Percentiles rank a stretch among this genome's conserved stretches.
These are phyloP conservation scores for Boechera stricta DNA, from an alignment of 345 rosid species.

Conservation along the genomic window DNA sequence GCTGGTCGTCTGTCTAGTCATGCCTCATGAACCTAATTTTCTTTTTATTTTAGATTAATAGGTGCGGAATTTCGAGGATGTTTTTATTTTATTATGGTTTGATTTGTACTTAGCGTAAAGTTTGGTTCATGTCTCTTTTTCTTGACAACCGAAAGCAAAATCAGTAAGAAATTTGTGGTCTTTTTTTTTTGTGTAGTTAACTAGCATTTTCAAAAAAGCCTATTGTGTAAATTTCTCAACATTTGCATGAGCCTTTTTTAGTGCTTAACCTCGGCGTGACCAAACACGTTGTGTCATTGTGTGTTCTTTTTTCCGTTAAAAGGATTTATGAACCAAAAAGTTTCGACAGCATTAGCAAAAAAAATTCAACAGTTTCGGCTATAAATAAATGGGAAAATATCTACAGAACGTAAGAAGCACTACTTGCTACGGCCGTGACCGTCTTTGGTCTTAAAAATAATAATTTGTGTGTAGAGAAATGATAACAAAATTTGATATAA, in stretches of 20 bases:
- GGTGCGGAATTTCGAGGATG: conserved; percentile 21
- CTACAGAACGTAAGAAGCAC: conserved; percentile 34
- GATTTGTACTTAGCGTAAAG: conserved; percentile 28
- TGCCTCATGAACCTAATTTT: conserved; percentile 31
- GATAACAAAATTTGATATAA: conserved; percentile 14
- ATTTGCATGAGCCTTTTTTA: conserved; percentile 16
- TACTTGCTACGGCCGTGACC: conserved; percentile 36
- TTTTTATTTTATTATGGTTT: conserved; percentile 4
- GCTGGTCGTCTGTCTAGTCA: conserved; percentile 8
- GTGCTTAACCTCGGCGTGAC: conserved; percentile 39
- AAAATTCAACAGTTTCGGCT: conserved; percentile 41
- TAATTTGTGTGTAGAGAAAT: conserved; percentile 3
- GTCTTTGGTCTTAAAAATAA: conserved; percentile 13
- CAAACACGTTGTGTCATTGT: conserved; percentile 32
- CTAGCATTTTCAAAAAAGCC: background rate
- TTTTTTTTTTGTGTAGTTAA: background rate
- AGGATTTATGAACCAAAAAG: background rate
- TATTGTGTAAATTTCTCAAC: conserved; percentile 34
- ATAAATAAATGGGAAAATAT: background rate
- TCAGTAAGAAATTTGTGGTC: background rate
- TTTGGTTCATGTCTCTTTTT: conserved; percentile 18
- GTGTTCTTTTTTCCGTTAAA: conserved; percentile 12
- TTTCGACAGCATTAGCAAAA: conserved; percentile 5
- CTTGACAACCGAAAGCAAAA: conserved; percentile 5
- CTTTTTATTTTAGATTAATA: background rate